Conservation (phyloP, 139 green algal species). For the Chlamydomonas eustigma region DNA sequence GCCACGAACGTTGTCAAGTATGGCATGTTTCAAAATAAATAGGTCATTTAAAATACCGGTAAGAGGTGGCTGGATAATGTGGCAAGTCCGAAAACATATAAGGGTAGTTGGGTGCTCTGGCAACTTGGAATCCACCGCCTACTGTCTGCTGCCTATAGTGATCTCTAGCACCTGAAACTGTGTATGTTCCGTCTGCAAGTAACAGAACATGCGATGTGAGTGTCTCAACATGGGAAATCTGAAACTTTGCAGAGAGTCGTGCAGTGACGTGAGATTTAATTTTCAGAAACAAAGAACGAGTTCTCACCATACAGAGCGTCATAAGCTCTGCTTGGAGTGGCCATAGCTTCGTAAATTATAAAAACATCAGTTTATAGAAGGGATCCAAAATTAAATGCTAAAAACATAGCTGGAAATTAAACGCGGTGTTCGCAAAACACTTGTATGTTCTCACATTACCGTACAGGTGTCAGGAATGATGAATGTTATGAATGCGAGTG, state of each 20-base stretch:
- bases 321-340: background rate
- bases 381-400: no score
- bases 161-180: constrained; percentile 58
- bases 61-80: constrained; percentile 27
- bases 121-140: constrained; percentile 52
- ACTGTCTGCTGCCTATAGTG: constrained; percentile 62
- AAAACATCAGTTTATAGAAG: background rate
- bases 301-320: constrained; percentile 15
- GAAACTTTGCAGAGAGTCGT: background rate
- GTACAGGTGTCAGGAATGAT: no score
- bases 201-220: background rate
- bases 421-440: no score
- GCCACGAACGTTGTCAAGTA: background rate
- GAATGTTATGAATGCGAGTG: background rate
- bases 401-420: no score
- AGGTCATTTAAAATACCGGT: constrained; percentile 13
- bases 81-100: constrained; percentile 65
- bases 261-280: background rate
- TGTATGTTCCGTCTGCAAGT: constrained; percentile 36
- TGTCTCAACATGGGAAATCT: background rate
- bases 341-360: background rate
- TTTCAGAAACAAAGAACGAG: background rate
- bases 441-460: no score
- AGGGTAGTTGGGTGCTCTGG: constrained; percentile 50
- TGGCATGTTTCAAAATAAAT: background rate